Base-by-base conservation (phyloP, 352 stramenopile species). In the Sclerospora graminicola region DNA sequence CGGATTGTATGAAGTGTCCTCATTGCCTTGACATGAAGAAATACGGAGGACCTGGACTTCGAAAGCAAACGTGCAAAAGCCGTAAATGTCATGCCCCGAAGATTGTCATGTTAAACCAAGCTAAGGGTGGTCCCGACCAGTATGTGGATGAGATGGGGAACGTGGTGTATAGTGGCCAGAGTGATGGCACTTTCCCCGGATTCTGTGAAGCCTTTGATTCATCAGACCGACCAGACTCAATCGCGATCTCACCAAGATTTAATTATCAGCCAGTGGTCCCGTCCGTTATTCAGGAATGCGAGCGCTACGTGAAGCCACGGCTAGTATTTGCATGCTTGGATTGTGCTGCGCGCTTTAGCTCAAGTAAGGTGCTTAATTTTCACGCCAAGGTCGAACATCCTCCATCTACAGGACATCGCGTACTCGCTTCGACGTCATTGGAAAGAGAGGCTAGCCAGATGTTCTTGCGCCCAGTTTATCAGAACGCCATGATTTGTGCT, bases 11-110 rank as follows among this genome's bases (percentile, higher is more conserved):
- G 57, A 84, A 81, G 37, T 90, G 79, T 45, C 68, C 64, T 26
- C 68, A 89, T 41, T 90, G 79, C 33, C 55, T 73, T 41, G 79
- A 90, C 35, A 90, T 87, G 79, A 87, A 87, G 55, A 90, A 90
- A 38, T 86, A 89, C 30, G 79, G 79, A 45, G 79, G 79, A 15
- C 79, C 76, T 20, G 79, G 79, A 43, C 56, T 84, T 20, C 64
- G 79, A 19, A 90, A 90, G 37, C 79, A 89, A 56, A 88, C 76
- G 18, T 90, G 79, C 56, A 88, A 88, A 44, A 66, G 67, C 30
- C 73, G 76, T 29, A 86, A 84, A 41, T 88, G 77, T 32, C 68
- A 85, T 52, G 54, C 57, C 11, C 76, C 75, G 5, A 89, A 88
- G 51, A 51, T 82, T 3, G 69, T 89, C 2, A 38, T 81, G 41